Evolutionary conservation across 352 stramenopile species (phyloP).

Genomic region (Globisporangium spinosum): DNA sequence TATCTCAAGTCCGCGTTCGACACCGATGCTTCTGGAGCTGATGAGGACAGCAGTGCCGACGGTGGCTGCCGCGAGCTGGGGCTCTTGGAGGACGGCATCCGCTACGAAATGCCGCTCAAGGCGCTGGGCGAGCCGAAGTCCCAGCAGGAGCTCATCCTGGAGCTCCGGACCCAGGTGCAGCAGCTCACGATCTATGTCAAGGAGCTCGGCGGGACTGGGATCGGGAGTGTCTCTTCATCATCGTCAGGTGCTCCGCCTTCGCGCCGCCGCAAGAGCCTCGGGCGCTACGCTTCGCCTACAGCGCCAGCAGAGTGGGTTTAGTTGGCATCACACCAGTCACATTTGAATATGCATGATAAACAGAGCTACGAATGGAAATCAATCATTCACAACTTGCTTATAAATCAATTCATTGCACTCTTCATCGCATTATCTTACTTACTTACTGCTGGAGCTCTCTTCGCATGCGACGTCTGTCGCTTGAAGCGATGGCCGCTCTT

Average conservation of each 20-base stretch:
- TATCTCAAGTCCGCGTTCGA: conserved; percentile 22
- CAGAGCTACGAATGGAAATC: background rate
- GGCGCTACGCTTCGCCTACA: conserved; percentile 10
- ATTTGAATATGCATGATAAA: background rate
- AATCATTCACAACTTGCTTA: background rate
- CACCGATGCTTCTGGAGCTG: background rate
- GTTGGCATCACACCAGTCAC: background rate
- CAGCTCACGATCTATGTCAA: conserved; percentile 14
- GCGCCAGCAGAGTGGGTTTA: conserved; percentile 7
- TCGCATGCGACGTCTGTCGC: background rate
- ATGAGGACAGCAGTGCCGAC: background rate
- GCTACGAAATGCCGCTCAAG: conserved; percentile 15
- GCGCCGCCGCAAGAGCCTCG: conserved; percentile 14
- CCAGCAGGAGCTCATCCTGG: conserved; percentile 13
- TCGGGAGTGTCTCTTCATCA: background rate
- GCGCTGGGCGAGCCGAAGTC: conserved; percentile 6
- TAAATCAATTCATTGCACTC: background rate
- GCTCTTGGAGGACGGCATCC: conserved; percentile 18
- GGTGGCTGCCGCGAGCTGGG: conserved; percentile 5
- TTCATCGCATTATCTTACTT: background rate
- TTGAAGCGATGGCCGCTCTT: background rate
- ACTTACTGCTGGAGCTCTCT: background rate
- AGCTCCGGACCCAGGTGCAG: conserved; percentile 20
- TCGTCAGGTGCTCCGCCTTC: background rate
- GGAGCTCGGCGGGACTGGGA: background rate